Evolutionary conservation across 306 rosid genomes (phyloP).

Genomic region (Quercus cerris): DNA sequence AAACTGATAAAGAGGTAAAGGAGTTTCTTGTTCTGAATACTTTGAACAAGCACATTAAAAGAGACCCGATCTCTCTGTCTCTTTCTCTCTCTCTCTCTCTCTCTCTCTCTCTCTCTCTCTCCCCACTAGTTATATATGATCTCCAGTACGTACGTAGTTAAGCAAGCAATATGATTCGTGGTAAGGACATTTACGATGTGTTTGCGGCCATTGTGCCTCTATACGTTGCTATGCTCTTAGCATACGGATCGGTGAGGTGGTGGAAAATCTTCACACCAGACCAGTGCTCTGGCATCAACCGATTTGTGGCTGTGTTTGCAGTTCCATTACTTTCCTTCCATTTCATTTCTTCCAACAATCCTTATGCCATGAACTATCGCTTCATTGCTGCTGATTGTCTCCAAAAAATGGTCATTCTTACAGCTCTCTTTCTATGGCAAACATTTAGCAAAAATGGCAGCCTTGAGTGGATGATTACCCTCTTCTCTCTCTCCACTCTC

Average conservation of each 20-base stretch:
- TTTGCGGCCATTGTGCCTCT: constrained; percentile 76
- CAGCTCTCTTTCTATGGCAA: constrained; percentile 73
- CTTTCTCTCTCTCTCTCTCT: neutral
- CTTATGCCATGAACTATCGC: constrained; percentile 72
- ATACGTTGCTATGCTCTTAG: constrained; percentile 79
- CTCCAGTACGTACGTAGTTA: too few relatives aligned
- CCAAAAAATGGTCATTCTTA: constrained; percentile 60
- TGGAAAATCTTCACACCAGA: constrained; percentile 86
- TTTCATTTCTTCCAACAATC: constrained; percentile 74
- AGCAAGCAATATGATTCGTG: constrained; percentile 48
- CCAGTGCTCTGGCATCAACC: constrained; percentile 86
- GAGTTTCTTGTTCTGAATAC: too few relatives aligned
- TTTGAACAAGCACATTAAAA: too few relatives aligned
- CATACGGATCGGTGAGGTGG: constrained; percentile 80
- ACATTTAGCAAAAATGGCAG: constrained; percentile 50
- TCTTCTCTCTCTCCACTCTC: constrained; percentile 78
- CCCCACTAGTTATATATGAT: too few relatives aligned
- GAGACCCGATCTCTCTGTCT: too few relatives aligned
- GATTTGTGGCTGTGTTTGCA: constrained; percentile 78
- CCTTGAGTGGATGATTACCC: constrained; percentile 78
- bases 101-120: neutral
- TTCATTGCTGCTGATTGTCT: constrained; percentile 87
- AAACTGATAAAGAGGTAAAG: too few relatives aligned
- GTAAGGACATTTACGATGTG: constrained; percentile 75
- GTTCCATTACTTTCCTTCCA: constrained; percentile 84